Evolutionary conservation across 2,329 filamentous ascomycete species (phyloP).

Genomic region (Cucurbitaria berberidis): DNA sequence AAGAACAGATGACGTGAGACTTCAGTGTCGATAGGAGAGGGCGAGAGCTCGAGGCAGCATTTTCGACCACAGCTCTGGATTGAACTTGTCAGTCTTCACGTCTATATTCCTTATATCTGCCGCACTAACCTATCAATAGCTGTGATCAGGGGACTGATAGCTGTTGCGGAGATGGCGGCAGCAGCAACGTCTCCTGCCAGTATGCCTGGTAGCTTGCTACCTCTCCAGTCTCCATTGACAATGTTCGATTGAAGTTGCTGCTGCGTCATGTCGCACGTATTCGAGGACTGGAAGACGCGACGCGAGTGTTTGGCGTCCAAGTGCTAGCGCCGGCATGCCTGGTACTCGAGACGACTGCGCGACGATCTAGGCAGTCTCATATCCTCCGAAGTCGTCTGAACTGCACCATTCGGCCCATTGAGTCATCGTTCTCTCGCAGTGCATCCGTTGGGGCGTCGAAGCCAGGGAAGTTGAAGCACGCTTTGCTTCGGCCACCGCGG

Average conservation of each 20-base stretch:
- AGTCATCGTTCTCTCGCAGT: neutral
- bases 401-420: neutral
- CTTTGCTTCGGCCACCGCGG: neutral
- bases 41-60: conserved; percentile 25
- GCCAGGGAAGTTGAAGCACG: neutral
- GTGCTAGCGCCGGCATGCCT: neutral
- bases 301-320: neutral
- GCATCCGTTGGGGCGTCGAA: neutral
- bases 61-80: conserved; percentile 34
- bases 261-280: conserved; percentile 14
- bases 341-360: neutral
- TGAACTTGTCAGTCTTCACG: neutral
- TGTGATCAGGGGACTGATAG: conserved; percentile 33
- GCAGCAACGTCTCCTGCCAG: conserved; percentile 33
- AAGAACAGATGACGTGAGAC: conserved; percentile 26
- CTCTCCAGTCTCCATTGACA: conserved; percentile 5
- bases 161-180: conserved; percentile 31
- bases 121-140: conserved; percentile 35
- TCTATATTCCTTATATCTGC: neutral
- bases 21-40: conserved; percentile 22
- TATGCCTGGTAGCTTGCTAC: conserved; percentile 11
- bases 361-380: neutral
- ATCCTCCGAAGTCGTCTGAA: neutral
- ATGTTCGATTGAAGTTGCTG: conserved; percentile 12
- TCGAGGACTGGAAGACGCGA: neutral